Conservation (phyloP, 2,329 filamentous ascomycete genomes). For the Macrophomina phaseolina region DNA sequence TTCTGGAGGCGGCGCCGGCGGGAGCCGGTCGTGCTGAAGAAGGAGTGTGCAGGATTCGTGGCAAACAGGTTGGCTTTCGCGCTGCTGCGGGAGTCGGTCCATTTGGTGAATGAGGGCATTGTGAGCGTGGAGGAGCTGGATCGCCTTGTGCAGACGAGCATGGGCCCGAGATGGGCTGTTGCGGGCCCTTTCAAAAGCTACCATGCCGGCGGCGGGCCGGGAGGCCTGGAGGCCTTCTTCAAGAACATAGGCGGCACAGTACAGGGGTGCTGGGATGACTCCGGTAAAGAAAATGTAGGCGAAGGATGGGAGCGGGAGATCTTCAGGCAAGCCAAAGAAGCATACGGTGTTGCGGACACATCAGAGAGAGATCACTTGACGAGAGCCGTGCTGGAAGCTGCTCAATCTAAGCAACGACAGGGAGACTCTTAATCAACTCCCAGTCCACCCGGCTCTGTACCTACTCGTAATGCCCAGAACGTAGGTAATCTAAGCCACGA, state of each 20-base stretch:
- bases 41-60: conserved; percentile 62
- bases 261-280: conserved; percentile 59
- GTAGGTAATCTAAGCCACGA: too few species aligned
- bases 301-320: conserved; percentile 55
- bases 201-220: conserved; percentile 62
- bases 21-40: conserved; percentile 57
- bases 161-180: conserved; percentile 62
- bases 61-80: conserved; percentile 65
- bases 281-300: conserved; percentile 50
- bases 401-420: conserved; percentile 29
- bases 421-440: background rate
- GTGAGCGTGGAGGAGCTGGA: conserved; percentile 60
- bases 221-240: conserved; percentile 60
- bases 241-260: conserved; percentile 63
- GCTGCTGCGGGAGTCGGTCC: conserved; percentile 60
- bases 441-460: too few species aligned
- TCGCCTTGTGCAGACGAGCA: conserved; percentile 56
- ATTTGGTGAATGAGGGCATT: conserved; percentile 60
- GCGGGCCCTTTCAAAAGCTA: conserved; percentile 65
- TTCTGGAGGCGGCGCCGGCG: conserved; percentile 54
- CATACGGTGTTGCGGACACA: conserved; percentile 54
- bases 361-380: conserved; percentile 50
- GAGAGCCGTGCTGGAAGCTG: conserved; percentile 48
- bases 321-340: conserved; percentile 52
- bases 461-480: too few species aligned